Conservation (phyloP, 169 alveolate genomes). For the Haemoproteus tartakovskyi region DNA sequence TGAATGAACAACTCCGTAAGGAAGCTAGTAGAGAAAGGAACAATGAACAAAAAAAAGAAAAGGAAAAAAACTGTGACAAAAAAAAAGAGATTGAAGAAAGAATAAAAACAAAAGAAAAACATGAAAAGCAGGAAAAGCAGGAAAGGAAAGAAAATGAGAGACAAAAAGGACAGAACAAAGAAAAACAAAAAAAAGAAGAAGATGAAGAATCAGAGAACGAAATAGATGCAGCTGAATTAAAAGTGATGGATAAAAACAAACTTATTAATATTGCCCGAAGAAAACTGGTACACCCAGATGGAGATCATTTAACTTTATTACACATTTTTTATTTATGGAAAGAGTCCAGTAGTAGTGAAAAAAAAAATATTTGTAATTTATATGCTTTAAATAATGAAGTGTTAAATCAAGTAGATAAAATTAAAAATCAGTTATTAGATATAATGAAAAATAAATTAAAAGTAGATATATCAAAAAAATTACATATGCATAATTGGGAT, state of each 20-base stretch:
- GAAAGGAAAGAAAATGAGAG: neutral
- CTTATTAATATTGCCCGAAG: conserved; percentile 91
- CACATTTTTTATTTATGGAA: conserved; percentile 82
- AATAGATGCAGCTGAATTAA: neutral
- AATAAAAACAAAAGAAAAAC: neutral
- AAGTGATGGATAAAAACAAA: conserved; percentile 85
- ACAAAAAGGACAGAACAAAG: neutral
- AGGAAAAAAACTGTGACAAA: neutral
- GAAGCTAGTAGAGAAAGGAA: no score
- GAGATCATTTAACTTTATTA: conserved; percentile 95
- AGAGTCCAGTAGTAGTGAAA: conserved; percentile 71
- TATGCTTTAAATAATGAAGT: conserved; percentile 79
- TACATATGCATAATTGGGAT: conserved; percentile 66
- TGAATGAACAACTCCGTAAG: conserved; percentile 63
- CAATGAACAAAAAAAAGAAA: neutral
- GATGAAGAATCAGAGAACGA: neutral
- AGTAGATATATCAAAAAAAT: neutral
- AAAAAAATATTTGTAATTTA: conserved; percentile 79
- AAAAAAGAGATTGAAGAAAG: neutral
- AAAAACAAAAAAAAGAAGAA: neutral
- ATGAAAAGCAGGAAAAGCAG: neutral
- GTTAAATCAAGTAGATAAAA: conserved; percentile 74
- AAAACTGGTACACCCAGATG: conserved; percentile 91
- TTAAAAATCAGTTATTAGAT: conserved; percentile 36
- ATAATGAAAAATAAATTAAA: conserved; percentile 16